These are phyloP conservation scores for Triticum monococcum DNA, from an alignment of 176 grass and related monocot species.

Conservation along the genomic window DNA sequence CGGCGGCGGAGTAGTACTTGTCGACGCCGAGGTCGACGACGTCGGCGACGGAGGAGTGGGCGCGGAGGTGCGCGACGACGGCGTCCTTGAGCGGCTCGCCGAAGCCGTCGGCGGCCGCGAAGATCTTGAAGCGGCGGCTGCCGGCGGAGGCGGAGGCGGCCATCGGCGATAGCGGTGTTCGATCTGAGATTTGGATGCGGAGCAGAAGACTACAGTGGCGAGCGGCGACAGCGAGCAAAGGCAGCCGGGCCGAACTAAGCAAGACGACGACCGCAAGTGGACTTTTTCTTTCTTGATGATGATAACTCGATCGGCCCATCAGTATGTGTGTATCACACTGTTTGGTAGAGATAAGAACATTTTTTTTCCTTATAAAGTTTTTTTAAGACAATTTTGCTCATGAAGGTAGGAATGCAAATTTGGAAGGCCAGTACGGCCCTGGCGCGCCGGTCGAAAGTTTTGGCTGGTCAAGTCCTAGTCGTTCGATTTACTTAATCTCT, in stretches of 20 bases:
- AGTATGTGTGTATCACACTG: no score
- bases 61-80: conserved; percentile 68
- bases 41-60: conserved; percentile 47
- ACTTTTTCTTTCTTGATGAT: no score
- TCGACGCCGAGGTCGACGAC: conserved; percentile 79
- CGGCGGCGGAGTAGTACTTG: conserved; percentile 86
- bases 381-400: no score
- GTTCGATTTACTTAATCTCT: no score
- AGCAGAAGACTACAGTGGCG: neutral
- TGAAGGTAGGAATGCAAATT: no score
- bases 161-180: neutral
- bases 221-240: neutral
- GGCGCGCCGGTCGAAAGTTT: no score
- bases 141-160: neutral
- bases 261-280: no score
- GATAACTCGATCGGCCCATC: no score
- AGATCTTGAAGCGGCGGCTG: conserved; percentile 55
- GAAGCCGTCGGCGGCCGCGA: conserved; percentile 70
- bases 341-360: no score
- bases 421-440: no score
- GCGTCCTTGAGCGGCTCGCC: conserved; percentile 71
- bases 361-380: no score
- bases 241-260: neutral
- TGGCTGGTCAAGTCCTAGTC: no score
- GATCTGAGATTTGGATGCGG: neutral